Base-by-base conservation (phyloP, 75 land plant genomes). In the Cryptomeria japonica region DNA sequence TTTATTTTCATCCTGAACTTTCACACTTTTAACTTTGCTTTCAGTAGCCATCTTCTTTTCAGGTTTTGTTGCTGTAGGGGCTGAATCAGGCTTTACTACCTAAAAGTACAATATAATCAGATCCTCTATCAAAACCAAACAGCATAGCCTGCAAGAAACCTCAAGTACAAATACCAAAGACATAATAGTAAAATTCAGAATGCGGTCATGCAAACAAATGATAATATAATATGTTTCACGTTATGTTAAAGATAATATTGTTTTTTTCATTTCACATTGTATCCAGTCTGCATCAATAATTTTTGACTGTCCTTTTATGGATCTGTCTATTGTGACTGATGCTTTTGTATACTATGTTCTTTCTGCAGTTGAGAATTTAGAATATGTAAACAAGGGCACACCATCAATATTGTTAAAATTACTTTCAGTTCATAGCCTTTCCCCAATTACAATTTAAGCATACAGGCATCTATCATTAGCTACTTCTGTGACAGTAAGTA, bases 1-100 rank as follows among this genome's bases (percentile, higher is more conserved):
- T 82, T 90, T 90, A 82, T 11, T 82, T 82, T n/a, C 32, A 3
- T 82, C 84, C 51, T 44, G 10, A 41, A 46, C 84, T 80, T 80
- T 80, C n/a, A n/a, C 44, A 28, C 3, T 80, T 80, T 80, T 82
- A 49, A 32, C 84, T 46, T 82, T 82, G n/a, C 5, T n/a, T 82
- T 82, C 84, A 44, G n/a, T 80, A 42, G 39, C 84, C n/a, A 46
- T 82, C 32, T 80, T 80, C 53, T 82, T 82, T 28, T 82, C 84
- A 44, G 84, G 84, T n/a, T 80, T 80, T 44, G 32, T 44, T 80
- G 28, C 18, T 42, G 83, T 10, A 44, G 83, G 44, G 44, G 38
- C 47, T 7, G 83, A 19, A 9, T 80, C 83, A 28, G 83, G 28
- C 0, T 82, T 82, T 10, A 25, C 46, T n/a, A n/a, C 84, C 84